These are phyloP conservation scores for Phymatotrichopsis omnivora DNA, from an alignment of 2,329 filamentous ascomycete species.

Conservation along the genomic window DNA sequence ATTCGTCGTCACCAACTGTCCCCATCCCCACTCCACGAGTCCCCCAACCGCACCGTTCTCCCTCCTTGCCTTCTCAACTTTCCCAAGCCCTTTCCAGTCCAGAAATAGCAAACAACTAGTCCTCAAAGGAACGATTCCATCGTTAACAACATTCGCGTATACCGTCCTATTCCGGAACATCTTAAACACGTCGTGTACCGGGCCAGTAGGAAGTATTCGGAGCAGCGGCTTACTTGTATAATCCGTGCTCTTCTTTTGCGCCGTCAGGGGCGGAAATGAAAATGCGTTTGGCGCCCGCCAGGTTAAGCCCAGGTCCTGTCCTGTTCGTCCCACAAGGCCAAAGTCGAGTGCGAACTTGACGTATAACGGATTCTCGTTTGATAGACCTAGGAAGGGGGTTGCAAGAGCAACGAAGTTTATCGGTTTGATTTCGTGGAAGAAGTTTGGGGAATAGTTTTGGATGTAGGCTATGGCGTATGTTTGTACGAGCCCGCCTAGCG, in stretches of 20 bases:
- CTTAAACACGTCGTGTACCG: constrained; percentile 74
- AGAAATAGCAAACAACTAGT: constrained; percentile 95
- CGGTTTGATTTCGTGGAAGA: constrained; percentile 76
- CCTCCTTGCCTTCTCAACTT: constrained; percentile 85
- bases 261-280: constrained; percentile 37
- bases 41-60: constrained; percentile 90
- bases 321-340: constrained; percentile 88
- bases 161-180: constrained; percentile 85
- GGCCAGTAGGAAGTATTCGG: constrained; percentile 79
- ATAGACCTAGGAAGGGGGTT: constrained; percentile 78
- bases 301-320: constrained; percentile 86
- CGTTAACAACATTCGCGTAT: constrained; percentile 96
- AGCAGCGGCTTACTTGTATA: constrained; percentile 81
- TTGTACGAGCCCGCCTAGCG: constrained; percentile 78
- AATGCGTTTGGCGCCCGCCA: constrained; percentile 87
- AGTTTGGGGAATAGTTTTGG: constrained; percentile 84
- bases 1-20: constrained; percentile 65
- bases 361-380: constrained; percentile 95
- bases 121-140: constrained; percentile 87
- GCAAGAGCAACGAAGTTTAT: constrained; percentile 86
- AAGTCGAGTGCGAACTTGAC: constrained; percentile 96
- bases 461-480: constrained; percentile 95
- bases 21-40: constrained; percentile 88
- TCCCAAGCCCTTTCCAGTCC: constrained; percentile 87
- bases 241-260: constrained; percentile 45